These are phyloP conservation scores for Talaromyces sp. DNA, from an alignment of 2,329 filamentous ascomycete genomes.

Conservation along the genomic window DNA sequence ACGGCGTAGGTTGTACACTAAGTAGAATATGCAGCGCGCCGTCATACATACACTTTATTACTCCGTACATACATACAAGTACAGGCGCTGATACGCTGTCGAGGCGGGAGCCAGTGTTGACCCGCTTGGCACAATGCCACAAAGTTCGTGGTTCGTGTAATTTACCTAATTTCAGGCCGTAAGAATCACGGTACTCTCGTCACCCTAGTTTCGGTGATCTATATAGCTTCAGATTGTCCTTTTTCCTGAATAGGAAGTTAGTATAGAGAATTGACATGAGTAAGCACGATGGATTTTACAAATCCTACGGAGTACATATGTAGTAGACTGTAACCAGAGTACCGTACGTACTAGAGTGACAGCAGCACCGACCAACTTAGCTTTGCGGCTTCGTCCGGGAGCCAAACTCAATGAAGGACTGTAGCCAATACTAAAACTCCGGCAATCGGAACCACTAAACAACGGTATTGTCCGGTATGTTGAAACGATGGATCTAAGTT, in stretches of 20 bases:
- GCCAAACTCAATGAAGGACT: constrained; percentile 12
- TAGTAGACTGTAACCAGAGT: background rate
- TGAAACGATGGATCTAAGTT: constrained; percentile 9
- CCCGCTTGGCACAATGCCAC: constrained; percentile 26
- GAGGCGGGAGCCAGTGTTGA: constrained; percentile 11
- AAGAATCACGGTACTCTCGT: background rate
- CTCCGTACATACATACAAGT: constrained; percentile 5
- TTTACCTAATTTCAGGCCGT: constrained; percentile 29
- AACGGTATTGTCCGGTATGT: constrained; percentile 3
- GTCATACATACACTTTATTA: constrained; percentile 3
- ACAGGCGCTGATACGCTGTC: background rate
- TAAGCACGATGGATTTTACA: background rate
- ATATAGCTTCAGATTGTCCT: background rate
- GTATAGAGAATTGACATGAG: background rate
- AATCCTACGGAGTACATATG: background rate
- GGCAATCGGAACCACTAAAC: constrained; percentile 4
- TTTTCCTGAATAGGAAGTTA: background rate
- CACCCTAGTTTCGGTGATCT: background rate
- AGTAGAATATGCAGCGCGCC: background rate
- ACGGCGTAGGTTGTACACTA: background rate
- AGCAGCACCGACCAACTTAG: background rate
- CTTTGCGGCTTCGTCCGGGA: constrained; percentile 17
- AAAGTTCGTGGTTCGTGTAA: constrained; percentile 39
- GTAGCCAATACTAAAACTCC: constrained; percentile 12
- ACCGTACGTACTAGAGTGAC: too few relatives aligned